phyloP scores from a whole-genome alignment of 495 filamentous ascomycete genomes.

The Aspergillus heteromorphus region DNA sequence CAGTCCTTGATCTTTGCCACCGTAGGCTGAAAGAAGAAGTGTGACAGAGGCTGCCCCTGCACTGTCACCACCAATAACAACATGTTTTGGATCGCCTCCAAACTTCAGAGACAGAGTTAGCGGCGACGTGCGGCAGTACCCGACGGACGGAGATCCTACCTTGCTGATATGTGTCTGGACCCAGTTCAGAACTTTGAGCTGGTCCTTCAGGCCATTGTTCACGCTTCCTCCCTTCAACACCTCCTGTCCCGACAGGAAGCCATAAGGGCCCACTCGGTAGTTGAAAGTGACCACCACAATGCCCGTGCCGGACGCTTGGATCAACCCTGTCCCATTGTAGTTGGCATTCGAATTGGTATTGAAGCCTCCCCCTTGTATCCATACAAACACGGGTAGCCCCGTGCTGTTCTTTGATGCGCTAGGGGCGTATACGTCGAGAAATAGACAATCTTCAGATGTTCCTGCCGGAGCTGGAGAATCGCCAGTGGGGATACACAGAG shows the following conservation, averaged over 20 bases:
- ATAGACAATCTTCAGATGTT: conserved; percentile 68
- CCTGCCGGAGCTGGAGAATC: conserved; percentile 26
- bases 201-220: conserved; percentile 70
- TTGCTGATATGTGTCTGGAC: conserved; percentile 57
- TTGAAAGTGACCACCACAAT: conserved; percentile 74
- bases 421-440: conserved; percentile 68
- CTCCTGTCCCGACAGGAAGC: conserved; percentile 62
- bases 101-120: conserved; percentile 39
- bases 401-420: conserved; percentile 35
- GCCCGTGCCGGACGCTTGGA: conserved; percentile 50
- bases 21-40: conserved; percentile 62
- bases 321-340: conserved; percentile 57
- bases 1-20: conserved; percentile 46
- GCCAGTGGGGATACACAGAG: conserved; percentile 48
- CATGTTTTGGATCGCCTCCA: conserved; percentile 65
- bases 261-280: conserved; percentile 70
- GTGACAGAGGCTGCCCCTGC: conserved; percentile 65
- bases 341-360: conserved; percentile 57
- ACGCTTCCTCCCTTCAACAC: conserved; percentile 49
- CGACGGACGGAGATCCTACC: conserved; percentile 26
- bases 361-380: conserved; percentile 75
- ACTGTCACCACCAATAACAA: conserved; percentile 67
- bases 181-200: conserved; percentile 63
- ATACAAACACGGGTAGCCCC: conserved; percentile 64
- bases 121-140: neutral